Evolutionary conservation across 2,329 filamentous ascomycete species (phyloP).

Genomic region (Nannizzia gypsea): DNA sequence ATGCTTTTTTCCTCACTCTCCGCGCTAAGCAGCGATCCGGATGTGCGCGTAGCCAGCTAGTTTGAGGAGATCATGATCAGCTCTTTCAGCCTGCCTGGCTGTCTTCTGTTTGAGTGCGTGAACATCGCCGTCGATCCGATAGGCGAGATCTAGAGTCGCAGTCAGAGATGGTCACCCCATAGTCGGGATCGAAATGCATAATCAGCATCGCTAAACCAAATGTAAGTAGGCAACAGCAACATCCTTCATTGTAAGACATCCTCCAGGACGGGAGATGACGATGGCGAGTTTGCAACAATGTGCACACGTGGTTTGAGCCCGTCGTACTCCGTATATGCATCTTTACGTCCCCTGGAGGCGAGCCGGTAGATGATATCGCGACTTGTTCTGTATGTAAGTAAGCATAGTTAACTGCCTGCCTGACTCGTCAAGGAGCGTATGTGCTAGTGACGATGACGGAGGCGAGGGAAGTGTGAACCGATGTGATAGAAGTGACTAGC

Average conservation of each 20-base stretch:
- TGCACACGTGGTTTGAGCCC: not conserved
- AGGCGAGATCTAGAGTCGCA: not conserved
- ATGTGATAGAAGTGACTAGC: not conserved
- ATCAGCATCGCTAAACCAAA: not conserved
- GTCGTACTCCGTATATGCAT: not conserved
- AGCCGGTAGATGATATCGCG: too few species aligned
- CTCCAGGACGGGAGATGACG: not conserved
- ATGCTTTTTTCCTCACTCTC: not conserved
- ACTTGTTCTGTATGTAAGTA: not conserved
- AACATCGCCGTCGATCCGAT: conserved; percentile 2
- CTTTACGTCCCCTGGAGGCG: not conserved
- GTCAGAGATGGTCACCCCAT: not conserved
- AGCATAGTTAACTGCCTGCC: too few species aligned
- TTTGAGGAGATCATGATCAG: not conserved
- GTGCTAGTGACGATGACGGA: not conserved
- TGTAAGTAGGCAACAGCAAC: not conserved
- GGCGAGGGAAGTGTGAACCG: not conserved
- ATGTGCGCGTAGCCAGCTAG: not conserved
- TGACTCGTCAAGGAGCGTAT: not conserved
- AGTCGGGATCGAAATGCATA: not conserved
- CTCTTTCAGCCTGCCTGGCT: not conserved
- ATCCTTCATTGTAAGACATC: too few species aligned
- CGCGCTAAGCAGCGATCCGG: not conserved
- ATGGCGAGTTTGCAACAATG: not conserved
- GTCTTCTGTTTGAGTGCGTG: not conserved